Conservation (phyloP, 129 eudicot species). For the Centaurea solstitialis region DNA sequence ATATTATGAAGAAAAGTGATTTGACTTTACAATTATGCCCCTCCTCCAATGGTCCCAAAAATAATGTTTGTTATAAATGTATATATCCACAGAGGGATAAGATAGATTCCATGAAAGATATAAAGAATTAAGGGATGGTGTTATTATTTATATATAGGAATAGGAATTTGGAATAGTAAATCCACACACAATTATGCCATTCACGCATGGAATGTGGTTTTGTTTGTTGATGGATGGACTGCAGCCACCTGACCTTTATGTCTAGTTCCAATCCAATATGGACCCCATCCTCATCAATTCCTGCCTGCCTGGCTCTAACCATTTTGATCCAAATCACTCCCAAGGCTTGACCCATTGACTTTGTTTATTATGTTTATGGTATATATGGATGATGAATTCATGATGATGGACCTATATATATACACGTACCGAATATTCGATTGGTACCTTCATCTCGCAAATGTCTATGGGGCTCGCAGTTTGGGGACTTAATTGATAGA, state of each 20-base stretch:
- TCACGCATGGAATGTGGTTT: constrained; percentile 41
- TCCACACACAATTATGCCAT: constrained; percentile 25
- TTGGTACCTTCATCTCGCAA: too few relatives aligned
- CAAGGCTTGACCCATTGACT: not conserved
- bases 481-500: too few relatives aligned
- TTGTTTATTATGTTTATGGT: not conserved
- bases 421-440: too few relatives aligned
- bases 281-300: constrained; percentile 37
- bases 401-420: not conserved
- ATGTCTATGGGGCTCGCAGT: too few relatives aligned
- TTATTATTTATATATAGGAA: not conserved
- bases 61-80: constrained; percentile 21
- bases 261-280: constrained; percentile 27
- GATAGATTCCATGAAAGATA: constrained; percentile 24
- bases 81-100: not conserved
- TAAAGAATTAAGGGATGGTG: not conserved
- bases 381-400: not conserved
- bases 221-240: constrained; percentile 21
- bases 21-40: not conserved
- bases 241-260: constrained; percentile 9
- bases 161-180: not conserved
- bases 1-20: not conserved
- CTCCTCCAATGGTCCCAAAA: constrained; percentile 20
- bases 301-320: constrained; percentile 3
- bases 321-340: not conserved